phyloP scores from a whole-genome alignment of 345 rosid species.

The Mallotus nudiflorus region DNA sequence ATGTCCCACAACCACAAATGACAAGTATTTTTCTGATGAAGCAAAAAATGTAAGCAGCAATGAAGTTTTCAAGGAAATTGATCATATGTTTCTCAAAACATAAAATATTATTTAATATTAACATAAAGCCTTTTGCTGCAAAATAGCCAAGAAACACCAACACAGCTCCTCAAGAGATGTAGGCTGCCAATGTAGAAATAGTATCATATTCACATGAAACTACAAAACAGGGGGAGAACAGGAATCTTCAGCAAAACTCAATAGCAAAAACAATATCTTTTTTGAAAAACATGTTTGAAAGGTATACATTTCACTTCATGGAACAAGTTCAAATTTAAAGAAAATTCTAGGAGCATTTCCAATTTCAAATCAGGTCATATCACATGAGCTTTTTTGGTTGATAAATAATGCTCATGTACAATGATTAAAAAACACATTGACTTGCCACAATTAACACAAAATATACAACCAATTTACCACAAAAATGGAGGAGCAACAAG shows the following conservation, averaged over 20 bases:
- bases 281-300: not conserved
- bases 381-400: not conserved
- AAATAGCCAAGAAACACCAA: too few relatives aligned
- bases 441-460: not conserved
- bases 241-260: not conserved
- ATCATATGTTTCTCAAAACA: slow-evolving; percentile 1
- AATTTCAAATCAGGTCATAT: not conserved
- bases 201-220: not conserved
- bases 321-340: not conserved
- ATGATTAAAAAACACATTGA: not conserved
- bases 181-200: not conserved
- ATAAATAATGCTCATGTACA: not conserved
- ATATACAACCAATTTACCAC: not conserved
- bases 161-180: not conserved
- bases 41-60: not conserved
- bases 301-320: not conserved
- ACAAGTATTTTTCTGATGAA: not conserved
- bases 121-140: not conserved
- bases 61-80: not conserved
- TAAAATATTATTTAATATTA: not conserved
- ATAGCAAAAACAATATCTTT: not conserved
- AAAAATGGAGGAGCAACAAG: slow-evolving; percentile 2
- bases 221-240: not conserved
- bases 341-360: not conserved
- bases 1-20: not conserved